Conservation (phyloP, 257 asterid species). For the Striga asiatica region DNA sequence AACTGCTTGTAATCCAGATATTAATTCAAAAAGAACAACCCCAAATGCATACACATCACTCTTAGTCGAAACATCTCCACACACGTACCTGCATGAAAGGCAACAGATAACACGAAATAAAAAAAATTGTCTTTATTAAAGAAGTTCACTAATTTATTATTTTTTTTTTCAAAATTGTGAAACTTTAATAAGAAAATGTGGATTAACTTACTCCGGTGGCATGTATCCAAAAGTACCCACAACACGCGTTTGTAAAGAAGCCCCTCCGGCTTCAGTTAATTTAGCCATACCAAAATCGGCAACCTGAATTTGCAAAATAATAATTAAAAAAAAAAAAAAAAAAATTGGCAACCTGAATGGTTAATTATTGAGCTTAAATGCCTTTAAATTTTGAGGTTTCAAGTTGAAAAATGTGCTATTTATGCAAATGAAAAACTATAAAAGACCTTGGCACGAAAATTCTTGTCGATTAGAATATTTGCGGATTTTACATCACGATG, state of each 20-base stretch:
- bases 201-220: constrained; percentile 67
- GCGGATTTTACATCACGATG: constrained; percentile 82
- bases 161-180: background rate
- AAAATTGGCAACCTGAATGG: too few relatives aligned
- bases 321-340: too few relatives aligned
- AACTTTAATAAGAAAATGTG: background rate
- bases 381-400: too few relatives aligned
- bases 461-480: constrained; percentile 63
- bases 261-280: constrained; percentile 64
- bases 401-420: background rate
- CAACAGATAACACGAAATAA: background rate
- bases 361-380: background rate
- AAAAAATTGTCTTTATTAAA: background rate
- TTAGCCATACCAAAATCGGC: constrained; percentile 87
- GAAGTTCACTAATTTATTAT: too few relatives aligned
- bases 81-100: constrained; percentile 47
- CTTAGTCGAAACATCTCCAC: constrained; percentile 70
- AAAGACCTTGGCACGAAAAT: constrained; percentile 68
- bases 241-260: constrained; percentile 65
- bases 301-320: too few relatives aligned
- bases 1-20: constrained; percentile 73
- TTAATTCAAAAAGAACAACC: constrained; percentile 64
- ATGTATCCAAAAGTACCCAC: constrained; percentile 88
- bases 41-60: constrained; percentile 82
- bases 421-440: background rate